Conservation (phyloP, 345 rosid species). For the Sonneratia caseolaris region DNA sequence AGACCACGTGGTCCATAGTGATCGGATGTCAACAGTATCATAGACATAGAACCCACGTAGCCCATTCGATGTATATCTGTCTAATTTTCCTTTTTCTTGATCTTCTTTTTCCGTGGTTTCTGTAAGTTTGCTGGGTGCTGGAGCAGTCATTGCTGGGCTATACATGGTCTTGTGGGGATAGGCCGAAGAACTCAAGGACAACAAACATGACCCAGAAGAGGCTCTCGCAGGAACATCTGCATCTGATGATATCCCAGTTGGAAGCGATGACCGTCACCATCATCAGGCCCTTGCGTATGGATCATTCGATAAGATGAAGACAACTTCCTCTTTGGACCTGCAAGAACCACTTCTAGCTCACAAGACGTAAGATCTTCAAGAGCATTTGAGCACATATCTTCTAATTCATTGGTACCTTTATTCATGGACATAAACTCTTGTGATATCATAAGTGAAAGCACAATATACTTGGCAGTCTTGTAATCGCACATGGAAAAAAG, state of each 20-base stretch:
- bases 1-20: too few relatives aligned
- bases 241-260: not conserved
- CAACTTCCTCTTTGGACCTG: not conserved
- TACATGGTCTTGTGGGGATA: conserved; percentile 53
- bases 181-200: conserved; percentile 32
- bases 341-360: not conserved
- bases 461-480: too few relatives aligned
- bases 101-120: not conserved
- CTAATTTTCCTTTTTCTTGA: not conserved
- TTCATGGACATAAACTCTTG: not conserved
- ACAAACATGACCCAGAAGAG: not conserved
- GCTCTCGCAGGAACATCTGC: not conserved
- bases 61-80: not conserved
- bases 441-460: too few relatives aligned
- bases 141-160: conserved; percentile 16
- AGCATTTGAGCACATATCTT: not conserved
- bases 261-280: not conserved
- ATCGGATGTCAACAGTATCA: not conserved
- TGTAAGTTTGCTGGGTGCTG: conserved; percentile 41
- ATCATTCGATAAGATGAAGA: not conserved
- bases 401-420: not conserved
- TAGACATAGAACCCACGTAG: not conserved
- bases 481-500: too few relatives aligned
- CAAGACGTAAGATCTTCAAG: not conserved
- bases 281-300: not conserved